Evolutionary conservation across 495 filamentous ascomycete genomes (phyloP).

Genomic region (Hypoxylon fuscum): DNA sequence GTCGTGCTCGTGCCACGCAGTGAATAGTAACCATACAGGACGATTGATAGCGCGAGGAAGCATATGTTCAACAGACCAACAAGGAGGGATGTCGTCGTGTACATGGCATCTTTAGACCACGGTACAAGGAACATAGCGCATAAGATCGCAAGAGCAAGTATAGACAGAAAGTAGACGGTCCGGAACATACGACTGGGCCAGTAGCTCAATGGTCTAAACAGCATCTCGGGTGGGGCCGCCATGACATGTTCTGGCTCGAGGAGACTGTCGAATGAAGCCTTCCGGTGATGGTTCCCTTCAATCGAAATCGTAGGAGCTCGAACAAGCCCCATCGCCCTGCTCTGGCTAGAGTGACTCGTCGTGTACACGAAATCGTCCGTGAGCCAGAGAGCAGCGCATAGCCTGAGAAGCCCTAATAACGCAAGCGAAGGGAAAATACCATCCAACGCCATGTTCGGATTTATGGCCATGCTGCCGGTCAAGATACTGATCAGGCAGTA

Average conservation of each 20-base stretch:
- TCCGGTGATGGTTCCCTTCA: background rate
- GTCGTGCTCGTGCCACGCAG: constrained; percentile 12
- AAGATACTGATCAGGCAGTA: constrained; percentile 4
- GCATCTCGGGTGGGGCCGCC: background rate
- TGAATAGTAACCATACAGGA: constrained; percentile 21
- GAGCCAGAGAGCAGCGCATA: constrained; percentile 5
- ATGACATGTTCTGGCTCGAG: background rate
- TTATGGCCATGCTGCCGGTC: background rate
- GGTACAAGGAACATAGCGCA: constrained; percentile 3
- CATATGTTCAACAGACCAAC: background rate
- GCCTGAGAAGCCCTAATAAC: constrained; percentile 1
- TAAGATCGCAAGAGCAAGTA: background rate
- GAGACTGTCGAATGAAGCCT: constrained; percentile 7
- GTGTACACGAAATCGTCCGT: constrained; percentile 4
- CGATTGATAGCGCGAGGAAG: background rate
- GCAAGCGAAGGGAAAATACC: constrained; percentile 5
- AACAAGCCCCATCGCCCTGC: background rate
- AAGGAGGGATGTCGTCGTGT: constrained; percentile 9
- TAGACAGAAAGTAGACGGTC: background rate
- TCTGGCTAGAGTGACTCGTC: background rate
- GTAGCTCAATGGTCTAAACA: constrained; percentile 5
- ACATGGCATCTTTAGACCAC: constrained; percentile 4
- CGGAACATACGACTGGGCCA: constrained; percentile 15
- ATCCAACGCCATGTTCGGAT: constrained; percentile 1
- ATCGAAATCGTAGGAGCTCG: background rate